Conservation (phyloP, 805 yeast genomes). For the Ogataea naganishii region DNA sequence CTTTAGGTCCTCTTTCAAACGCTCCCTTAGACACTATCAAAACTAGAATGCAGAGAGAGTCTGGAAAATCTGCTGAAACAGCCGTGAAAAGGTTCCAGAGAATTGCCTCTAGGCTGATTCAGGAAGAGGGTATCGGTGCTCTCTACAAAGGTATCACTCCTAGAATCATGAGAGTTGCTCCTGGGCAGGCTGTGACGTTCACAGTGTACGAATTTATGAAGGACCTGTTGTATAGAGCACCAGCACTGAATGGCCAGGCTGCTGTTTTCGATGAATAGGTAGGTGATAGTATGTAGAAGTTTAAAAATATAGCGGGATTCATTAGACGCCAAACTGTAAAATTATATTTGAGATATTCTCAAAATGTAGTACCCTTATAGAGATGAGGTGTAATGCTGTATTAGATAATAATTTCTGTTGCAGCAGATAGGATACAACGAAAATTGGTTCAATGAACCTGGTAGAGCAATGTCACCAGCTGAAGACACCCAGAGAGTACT, state of each 20-base stretch:
- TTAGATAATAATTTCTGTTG: no score
- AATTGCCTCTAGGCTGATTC: constrained; percentile 72
- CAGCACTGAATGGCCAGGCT: constrained; percentile 8
- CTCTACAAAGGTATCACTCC: constrained; percentile 97
- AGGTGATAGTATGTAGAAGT: neutral
- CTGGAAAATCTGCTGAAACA: constrained; percentile 51
- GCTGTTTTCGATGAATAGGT: constrained; percentile 22
- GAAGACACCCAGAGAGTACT: no score
- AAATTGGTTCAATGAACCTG: no score
- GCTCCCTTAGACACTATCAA: constrained; percentile 97
- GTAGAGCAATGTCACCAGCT: no score
- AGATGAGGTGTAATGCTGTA: no score
- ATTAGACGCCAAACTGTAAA: no score
- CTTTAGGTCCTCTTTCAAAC: constrained; percentile 94
- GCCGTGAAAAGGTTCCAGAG: constrained; percentile 72
- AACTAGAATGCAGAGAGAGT: constrained; percentile 91
- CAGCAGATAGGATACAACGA: no score
- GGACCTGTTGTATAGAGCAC: constrained; percentile 39
- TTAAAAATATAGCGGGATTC: neutral
- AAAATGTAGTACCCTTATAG: no score
- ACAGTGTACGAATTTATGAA: constrained; percentile 91
- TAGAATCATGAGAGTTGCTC: constrained; percentile 98
- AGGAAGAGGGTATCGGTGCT: constrained; percentile 84
- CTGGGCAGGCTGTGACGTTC: constrained; percentile 98
- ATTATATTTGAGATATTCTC: neutral